Evolutionary conservation across 345 rosid genomes (phyloP), one percentile per base, ranked within the genome.

Genomic region (Toxicodendron radicans): DNA sequence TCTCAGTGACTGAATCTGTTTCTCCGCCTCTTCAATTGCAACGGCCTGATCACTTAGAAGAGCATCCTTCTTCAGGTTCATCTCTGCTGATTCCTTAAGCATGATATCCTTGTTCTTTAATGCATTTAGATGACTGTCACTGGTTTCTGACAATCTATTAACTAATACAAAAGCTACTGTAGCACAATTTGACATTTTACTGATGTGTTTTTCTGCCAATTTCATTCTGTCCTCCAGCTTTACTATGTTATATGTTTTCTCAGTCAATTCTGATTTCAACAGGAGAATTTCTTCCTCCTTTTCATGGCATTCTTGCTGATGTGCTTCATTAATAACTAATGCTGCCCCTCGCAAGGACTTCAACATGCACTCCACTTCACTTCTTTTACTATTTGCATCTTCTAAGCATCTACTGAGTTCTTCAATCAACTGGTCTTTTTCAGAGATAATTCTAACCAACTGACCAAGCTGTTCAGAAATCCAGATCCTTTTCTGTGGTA

Each of bases 331-430:
- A 41, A 95, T 90, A 32, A 85, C 91, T 70, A 93, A 52, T 65
- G 96, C 87, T 68, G 98, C 99, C 52, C 91, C 92, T 83, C 91
- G 86, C 80, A 95, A 84, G 80, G 99, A 89, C 80, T 83, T 84
- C 79, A 95, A 84, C 96, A 89, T 91, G 81, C 81, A 83, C 67
- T 95, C 97, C 75, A 93, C 81, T 75, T 93, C 90, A 78, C 74
- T 76, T 81, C 78, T 82, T 79, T 88, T 91, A 63, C 80, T 74
- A 72, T 81, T 89, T 75, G 97, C 96, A 79, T 93, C 95, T 86
- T 93, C 96, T 71, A 95, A 84, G 79, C 91, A 93, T 51, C 85
- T 88, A 48, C 93, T 80, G 51, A 95, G 92, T 78, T 93, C 95
- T 83, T 91, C 90, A 73, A 95, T 91, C 80, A 85, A 74, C 59